Conservation (phyloP, 140 eudicot species). For the Erigeron philadelphicus region DNA sequence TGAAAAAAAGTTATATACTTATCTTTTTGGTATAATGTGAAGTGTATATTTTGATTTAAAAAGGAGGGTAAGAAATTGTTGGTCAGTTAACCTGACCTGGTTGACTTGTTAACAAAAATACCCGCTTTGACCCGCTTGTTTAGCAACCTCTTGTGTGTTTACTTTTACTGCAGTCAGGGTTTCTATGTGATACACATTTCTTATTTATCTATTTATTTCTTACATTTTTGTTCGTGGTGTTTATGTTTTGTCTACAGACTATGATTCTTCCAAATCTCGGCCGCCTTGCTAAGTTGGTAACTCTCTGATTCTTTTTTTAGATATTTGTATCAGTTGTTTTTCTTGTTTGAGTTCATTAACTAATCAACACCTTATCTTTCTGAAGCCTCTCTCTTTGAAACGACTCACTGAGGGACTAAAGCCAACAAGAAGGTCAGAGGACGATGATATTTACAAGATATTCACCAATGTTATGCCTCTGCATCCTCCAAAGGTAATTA, state of each 20-base stretch:
- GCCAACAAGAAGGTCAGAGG: conserved; percentile 51
- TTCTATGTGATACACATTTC: conserved; percentile 5
- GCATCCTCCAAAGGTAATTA: conserved; percentile 71
- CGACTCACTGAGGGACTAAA: conserved; percentile 76
- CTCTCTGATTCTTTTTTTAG: conserved; percentile 8
- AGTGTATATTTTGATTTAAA: not conserved
- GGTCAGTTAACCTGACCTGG: not conserved
- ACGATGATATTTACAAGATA: conserved; percentile 63
- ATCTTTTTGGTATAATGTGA: not conserved
- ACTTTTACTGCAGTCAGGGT: conserved; percentile 6
- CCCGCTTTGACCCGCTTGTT: not conserved
- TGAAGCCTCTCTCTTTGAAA: conserved; percentile 79
- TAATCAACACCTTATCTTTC: conserved; percentile 19
- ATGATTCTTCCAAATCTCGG: conserved; percentile 92
- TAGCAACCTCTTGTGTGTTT: not conserved
- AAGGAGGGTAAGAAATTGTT: not conserved
- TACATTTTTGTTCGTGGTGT: not conserved
- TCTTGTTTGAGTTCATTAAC: not conserved
- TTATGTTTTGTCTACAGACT: conserved; percentile 51
- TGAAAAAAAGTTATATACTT: not conserved
- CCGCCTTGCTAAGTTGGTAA: conserved; percentile 93
- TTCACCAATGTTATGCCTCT: conserved; percentile 62
- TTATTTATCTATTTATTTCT: not conserved
- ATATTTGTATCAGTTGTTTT: not conserved
- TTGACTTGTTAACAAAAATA: not conserved